Base-by-base conservation (phyloP, 495 filamentous ascomycete species). In the Aspergillus olivimuriae region DNA sequence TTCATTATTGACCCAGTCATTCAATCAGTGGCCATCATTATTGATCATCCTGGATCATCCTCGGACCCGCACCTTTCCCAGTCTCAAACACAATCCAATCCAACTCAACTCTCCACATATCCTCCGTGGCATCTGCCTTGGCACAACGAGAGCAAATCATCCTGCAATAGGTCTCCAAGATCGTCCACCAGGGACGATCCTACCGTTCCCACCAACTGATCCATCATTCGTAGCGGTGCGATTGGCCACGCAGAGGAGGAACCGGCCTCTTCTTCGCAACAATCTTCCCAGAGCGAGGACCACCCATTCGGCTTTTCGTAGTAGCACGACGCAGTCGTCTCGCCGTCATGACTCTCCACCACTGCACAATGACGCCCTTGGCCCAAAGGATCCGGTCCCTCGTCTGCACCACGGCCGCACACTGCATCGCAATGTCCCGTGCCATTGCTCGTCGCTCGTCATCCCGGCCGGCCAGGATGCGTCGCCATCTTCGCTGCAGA, bases 301-400 rank as follows among this genome's bases (percentile, higher is more conserved):
- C 32, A 4, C 31, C 34, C 15, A 38, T 41, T n/a, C 17, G 40
- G 31, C 17, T 18, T 11, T 11, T 21, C 10, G 16, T 12, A 16
- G 3, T 11, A 2, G 32, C 43, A n/a, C 31, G 45, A 44, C 34
- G 50, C 26, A 49, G 48, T 12, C 48, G 51, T 17, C 42, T 53
- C 19, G 55, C 23, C 43, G 48, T 49, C 30, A 37, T 28, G 19
- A 44, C 39, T 48, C 58, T 70, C 74, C 74, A 77, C 48, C 60
- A 66, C 26, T 58, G 52, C 37, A 66, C 51, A 20, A 84, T 77
- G 4, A 65, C 66, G 6, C 55, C 48, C 7, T 76, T 78, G 10
- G 81, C 81, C 55, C 70, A 61, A 9, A 68, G 46, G n/a, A 77
- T 58, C 17, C 58, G 53, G 20, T 62, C 57, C 39, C 63, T 52